phyloP scores from a whole-genome alignment of 352 stramenopile species.

The Plasmopara muralis region DNA sequence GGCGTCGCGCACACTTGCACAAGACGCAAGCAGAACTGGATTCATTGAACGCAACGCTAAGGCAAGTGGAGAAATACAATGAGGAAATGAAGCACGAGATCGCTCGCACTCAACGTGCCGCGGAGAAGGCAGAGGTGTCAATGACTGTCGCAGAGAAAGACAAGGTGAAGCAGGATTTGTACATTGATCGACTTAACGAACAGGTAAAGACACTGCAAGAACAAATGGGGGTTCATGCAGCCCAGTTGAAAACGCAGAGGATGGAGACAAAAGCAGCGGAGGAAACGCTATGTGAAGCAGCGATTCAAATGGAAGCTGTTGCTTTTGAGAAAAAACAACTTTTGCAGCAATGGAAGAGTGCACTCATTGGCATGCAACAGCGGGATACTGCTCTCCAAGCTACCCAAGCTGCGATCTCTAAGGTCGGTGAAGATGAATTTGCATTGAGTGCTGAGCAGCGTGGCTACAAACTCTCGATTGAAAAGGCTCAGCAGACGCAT shows the following conservation, averaged over 20 bases:
- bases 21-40: slow-evolving; percentile 88
- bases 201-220: slow-evolving; percentile 86
- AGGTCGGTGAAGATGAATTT: slow-evolving; percentile 74
- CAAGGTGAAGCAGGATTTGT: slow-evolving; percentile 92
- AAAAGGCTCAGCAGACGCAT: slow-evolving; percentile 73
- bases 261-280: slow-evolving; percentile 82
- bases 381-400: slow-evolving; percentile 89
- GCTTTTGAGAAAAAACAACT: slow-evolving; percentile 94
- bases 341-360: slow-evolving; percentile 93
- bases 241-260: slow-evolving; percentile 81
- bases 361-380: slow-evolving; percentile 86
- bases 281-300: slow-evolving; percentile 84
- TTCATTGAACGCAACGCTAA: slow-evolving; percentile 70
- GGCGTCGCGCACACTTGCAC: slow-evolving; percentile 53
- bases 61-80: slow-evolving; percentile 91
- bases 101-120: slow-evolving; percentile 83
- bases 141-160: slow-evolving; percentile 90
- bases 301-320: slow-evolving; percentile 88
- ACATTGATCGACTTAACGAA: slow-evolving; percentile 90
- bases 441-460: slow-evolving; percentile 81
- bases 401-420: slow-evolving; percentile 80
- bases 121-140: slow-evolving; percentile 92
- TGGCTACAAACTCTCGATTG: slow-evolving; percentile 82
- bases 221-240: slow-evolving; percentile 66
- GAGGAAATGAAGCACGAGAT: slow-evolving; percentile 94